Evolutionary conservation across 228 moss, liverwort and hornwort genomes (phyloP), one percentile per base, ranked within the genome.

Genomic region (Sphagnum magellanicum): DNA sequence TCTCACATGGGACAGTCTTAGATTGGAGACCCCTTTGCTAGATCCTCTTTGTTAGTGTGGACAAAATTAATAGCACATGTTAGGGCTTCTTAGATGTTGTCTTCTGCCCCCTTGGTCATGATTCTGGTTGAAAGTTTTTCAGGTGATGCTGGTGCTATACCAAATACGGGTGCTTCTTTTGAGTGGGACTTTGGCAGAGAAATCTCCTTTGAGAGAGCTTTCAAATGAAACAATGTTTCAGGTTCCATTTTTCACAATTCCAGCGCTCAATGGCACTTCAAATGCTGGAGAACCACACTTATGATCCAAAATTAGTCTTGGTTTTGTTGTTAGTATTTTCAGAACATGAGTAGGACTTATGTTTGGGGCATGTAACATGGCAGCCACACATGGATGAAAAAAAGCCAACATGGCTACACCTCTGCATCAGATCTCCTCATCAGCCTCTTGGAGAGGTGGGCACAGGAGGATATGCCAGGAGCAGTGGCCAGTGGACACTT

Each of bases 381-480:
- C 94, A 98, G 98, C 94, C 98, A 55, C 88, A 86, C 77, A 84
- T 98, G 59, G 98, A 98, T 76, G 89, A 94, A 74, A 92, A 94
- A 70, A 94, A 98, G 71, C 82, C 80, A 73, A 84, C 92, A 50
- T 98, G 98, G 98, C 87, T 98, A 72, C 98, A 98, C 68, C 86
- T 98, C 47, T 87, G 98, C 62, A 92, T 98, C 72, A 85, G 98
- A 72, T 94, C 94, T 65, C 94, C 98, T 51, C 89, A 98, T 70
- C 91, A 91, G 82, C 98, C 94, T 66, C 81, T 94, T 77, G 94
- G 85, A 68, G 94, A 94, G 74, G 98, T 94, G 5, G 94, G 94
- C 63, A 98, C 90, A 81, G 64, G 90, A 74, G 94, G 94, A 71
- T 81, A 84, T 59, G 71, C 82, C 74, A 92, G 63, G 60, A 78